Evolutionary conservation across 495 filamentous ascomycete species (phyloP), one percentile per base, ranked within the genome.

Genomic region (Cenococcum geophilum): DNA sequence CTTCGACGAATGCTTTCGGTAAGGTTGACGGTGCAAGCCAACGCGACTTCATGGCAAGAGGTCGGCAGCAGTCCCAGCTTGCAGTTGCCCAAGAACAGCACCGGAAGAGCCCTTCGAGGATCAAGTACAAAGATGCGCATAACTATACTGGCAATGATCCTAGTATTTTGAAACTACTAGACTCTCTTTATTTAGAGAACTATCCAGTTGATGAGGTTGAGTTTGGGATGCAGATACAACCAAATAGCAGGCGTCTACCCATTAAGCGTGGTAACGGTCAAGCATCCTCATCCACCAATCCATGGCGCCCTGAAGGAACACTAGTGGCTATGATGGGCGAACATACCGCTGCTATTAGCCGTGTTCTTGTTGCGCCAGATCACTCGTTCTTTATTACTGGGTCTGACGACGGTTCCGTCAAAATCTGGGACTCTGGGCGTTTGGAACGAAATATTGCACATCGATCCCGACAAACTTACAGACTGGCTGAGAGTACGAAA

Each of bases 381-480:
- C 95, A 99, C 72, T 76, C 82, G 3, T 99, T 99, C 76, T 99
- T 99, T 73, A 80, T 93, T 27, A 97, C 92, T 0, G 93, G 81
- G 5, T 91, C 92, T 12, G 91, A 97, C 72, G 95, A 99, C 74
- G 88, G 92, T 10, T 86, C 82, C 16, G 89, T 96, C 43, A 95
- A 89, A 67, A 80, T 99, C 9, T 99, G 95, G 95, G 95, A 99
- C 72, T 87, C 89, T 11, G 82, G 83, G 22, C 82, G 95, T 36
- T 77, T 99, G 4, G 95, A 99, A 71, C 85, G 88, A 42, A 97
- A 96, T 70, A 77, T 97, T 45, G 85, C 87, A 0, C 87, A 95
- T 68, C 82, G 90, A 45, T 88, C 91, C 12, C 81, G 95, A n/a
- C 89, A 93, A 67, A 97, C 89, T 0, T 85, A 95, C 73, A 85